Base-by-base conservation (phyloP, 371 early-diverging fungal species). In the Dinochytrium kinnereticum region DNA sequence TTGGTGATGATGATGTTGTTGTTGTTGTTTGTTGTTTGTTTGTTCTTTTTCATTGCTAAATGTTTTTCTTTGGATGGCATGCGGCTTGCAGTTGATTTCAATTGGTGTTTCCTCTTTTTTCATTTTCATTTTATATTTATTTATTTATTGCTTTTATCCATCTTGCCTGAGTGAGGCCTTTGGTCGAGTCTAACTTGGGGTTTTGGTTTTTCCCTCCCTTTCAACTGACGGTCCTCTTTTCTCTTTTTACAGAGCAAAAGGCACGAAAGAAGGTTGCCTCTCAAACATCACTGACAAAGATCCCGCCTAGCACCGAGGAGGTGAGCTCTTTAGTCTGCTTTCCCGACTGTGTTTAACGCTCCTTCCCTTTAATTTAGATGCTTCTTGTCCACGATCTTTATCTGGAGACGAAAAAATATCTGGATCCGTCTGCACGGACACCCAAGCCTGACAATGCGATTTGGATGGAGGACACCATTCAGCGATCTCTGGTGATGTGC, bases 221-320 rank as follows among this genome's bases (percentile, higher is more conserved):
- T n/a, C n/a, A n/a, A n/a, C n/a, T n/a, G n/a, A n/a, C n/a, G n/a
- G n/a, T n/a, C n/a, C n/a, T n/a, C n/a, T n/a, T n/a, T n/a, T n/a
- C n/a, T 33, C n/a, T 21, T 57, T 68, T 26, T 36, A 2, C 0
- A 81, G 87, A 88, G 64, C 84, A 85, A 68, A 95, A 94, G 78
- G 88, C 88, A 24, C 82, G 87, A 59, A 95, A 94, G 76, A 84
- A 88, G 57, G 71, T 79, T 0, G 84, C 83, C 0, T 78, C 87
- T 2, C 86, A 90, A 61, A 73, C 83, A 2, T 83, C 91, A 0
- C 82, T 97, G 40, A 80, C 76, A 36, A 90, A 89, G 74, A 74
- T 74, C 2, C 94, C 97, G 10, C 98, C 98, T 24, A 93, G 88
- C 1, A 81, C 85, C 1, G 93, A 92, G n/a, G 98, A 97, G 80